Evolutionary conservation across 805 yeast species (phyloP).

Genomic region (Candida montana): DNA sequence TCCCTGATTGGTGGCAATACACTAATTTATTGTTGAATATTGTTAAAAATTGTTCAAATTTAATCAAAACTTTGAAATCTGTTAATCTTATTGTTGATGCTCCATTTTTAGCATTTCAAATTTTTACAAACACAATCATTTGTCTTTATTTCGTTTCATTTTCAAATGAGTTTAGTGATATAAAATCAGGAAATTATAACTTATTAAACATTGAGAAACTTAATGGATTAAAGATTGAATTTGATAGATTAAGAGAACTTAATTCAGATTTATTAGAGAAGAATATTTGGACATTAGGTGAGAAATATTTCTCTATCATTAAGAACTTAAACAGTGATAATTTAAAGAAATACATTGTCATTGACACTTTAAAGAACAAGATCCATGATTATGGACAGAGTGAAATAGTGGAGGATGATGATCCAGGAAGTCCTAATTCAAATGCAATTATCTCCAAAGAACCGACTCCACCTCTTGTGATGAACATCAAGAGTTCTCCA

Average conservation of each 20-base stretch:
- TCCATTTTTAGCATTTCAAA: slow-evolving; percentile 34
- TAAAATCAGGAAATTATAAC: neutral
- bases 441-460: too few relatives aligned
- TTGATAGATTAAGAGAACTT: slow-evolving; percentile 5
- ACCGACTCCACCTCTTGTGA: too few relatives aligned
- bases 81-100: slow-evolving; percentile 32
- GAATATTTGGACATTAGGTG: slow-evolving; percentile 11
- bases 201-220: slow-evolving; percentile 4
- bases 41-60: slow-evolving; percentile 24
- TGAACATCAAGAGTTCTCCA: too few relatives aligned
- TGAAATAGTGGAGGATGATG: slow-evolving; percentile 2
- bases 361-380: slow-evolving; percentile 10
- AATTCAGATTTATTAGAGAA: slow-evolving; percentile 6
- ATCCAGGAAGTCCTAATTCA: neutral
- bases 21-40: slow-evolving; percentile 22
- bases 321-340: slow-evolving; percentile 7
- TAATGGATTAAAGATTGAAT: slow-evolving; percentile 3
- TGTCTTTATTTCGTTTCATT: slow-evolving; percentile 29
- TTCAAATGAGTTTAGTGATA: slow-evolving; percentile 20
- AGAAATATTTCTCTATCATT: slow-evolving; percentile 9
- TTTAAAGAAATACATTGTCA: slow-evolving; percentile 7
- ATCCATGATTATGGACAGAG: slow-evolving; percentile 14
- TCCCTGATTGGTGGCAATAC: slow-evolving; percentile 30
- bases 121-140: slow-evolving; percentile 32
- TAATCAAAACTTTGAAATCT: slow-evolving; percentile 24